A percentile compares a stretch with the other conserved stretches of the same genome.
phyloP scores from a whole-genome alignment of 192 early-diverging fungal genomes.

The Bifiguratus adelaidae region DNA sequence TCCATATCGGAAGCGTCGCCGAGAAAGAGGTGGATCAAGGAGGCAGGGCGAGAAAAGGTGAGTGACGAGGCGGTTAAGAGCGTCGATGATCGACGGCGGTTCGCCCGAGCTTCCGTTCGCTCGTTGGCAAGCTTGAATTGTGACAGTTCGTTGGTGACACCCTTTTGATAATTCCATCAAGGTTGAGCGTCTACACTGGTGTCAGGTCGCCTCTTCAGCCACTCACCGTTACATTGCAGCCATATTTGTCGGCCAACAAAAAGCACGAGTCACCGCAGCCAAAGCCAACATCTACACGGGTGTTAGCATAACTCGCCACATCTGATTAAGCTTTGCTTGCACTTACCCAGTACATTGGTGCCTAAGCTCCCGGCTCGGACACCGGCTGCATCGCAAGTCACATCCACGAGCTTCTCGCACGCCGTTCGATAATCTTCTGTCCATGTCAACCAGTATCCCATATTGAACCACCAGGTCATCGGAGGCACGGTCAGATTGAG shows the following conservation, averaged over 20 bases:
- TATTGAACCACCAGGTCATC: constrained; percentile 31
- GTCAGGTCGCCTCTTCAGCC: background rate
- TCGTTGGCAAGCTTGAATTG: constrained; percentile 21
- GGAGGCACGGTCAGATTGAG: constrained; percentile 25
- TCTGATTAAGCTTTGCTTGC: background rate
- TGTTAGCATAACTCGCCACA: background rate
- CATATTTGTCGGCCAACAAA: constrained; percentile 14
- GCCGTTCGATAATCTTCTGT: constrained; percentile 29
- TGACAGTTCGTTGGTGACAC: constrained; percentile 30
- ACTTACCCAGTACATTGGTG: background rate
- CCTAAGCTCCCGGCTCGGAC: background rate
- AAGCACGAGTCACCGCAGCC: constrained; percentile 45
- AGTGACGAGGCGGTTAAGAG: background rate
- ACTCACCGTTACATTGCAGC: constrained; percentile 9
- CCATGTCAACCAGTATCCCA: constrained; percentile 31
- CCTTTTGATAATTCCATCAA: constrained; percentile 16
- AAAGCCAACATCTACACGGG: constrained; percentile 30
- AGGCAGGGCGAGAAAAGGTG: constrained; percentile 6
- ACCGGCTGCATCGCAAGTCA: background rate
- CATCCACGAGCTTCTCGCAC: constrained; percentile 17
- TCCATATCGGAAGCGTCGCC: constrained; percentile 18
- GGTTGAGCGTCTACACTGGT: too few relatives aligned
- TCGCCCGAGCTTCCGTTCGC: too few relatives aligned
- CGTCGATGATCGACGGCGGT: too few relatives aligned
- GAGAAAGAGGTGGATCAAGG: constrained; percentile 11